Evolutionary conservation across 495 filamentous ascomycete genomes (phyloP), one percentile per base, ranked within the genome.

Genomic region (Aspergillus hancockii): DNA sequence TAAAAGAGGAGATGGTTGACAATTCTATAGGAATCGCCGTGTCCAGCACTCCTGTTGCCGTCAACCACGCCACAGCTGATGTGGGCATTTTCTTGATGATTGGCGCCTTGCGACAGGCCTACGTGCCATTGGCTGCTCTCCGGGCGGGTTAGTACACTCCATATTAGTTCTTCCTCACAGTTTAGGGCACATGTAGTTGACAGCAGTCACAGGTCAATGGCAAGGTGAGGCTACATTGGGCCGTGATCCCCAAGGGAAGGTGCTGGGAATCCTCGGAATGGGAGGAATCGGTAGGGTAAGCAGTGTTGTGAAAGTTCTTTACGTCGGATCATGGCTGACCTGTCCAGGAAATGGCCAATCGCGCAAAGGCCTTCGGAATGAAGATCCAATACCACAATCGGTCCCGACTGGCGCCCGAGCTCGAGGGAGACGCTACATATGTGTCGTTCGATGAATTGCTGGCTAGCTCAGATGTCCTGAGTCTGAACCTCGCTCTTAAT

Each of bases 211-310:
- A 77, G 76, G 79, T 51, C 66, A 81, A 66, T 86, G 79, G 81
- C 75, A 75, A 46, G 76, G 83, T 46, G 63, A 77, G 30, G 67
- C 81, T 60, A 75, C 76, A 8, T 73, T 88, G 19, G 85, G 83
- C 30, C 84, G 83, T 59, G 88, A 90, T 63, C 91, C 91, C 8
- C 75, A 85, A 58, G 83, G 81, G 14, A 92, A 93, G 68, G 75
- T 81, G 0, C 79, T 95, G 0, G 91, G 91, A 19, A 86, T 96
- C 63, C 81, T 94, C 63, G 92, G 92, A 1, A 92, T 93, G 83
- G 92, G 92, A 28, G 91, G 91, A 36, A 95, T 95, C 54, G 90
- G 89, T 46, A 67, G 76, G 53, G 77, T 79, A 70, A 61, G 67
- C 41, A 40, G 54, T 31, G 45, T 2, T 7, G 14, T 9, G 41